phyloP scores from a whole-genome alignment of 768 basidiomycete genomes.

The Leucocoprinus leucothites region DNA sequence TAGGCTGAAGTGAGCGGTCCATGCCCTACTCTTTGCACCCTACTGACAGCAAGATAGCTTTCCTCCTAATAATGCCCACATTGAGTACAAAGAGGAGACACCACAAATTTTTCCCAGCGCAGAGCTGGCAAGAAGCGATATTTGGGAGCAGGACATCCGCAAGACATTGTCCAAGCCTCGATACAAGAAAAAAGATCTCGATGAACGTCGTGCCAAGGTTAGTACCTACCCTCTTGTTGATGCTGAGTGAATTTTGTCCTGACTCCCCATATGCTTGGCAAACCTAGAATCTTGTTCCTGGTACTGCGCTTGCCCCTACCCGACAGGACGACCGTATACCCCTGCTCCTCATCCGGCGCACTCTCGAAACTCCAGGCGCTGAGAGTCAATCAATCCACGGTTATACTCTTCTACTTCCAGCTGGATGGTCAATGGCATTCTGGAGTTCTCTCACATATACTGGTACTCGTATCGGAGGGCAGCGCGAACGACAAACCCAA shows the following conservation, averaged over 20 bases:
- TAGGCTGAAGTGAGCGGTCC: slow-evolving; percentile 62
- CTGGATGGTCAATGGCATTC: slow-evolving; percentile 91
- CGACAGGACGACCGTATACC: slow-evolving; percentile 84
- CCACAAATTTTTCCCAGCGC: slow-evolving; percentile 51
- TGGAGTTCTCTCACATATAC: slow-evolving; percentile 79
- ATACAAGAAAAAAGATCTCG: slow-evolving; percentile 83
- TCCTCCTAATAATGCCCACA: slow-evolving; percentile 74
- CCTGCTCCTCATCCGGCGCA: slow-evolving; percentile 77
- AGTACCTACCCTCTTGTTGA: slow-evolving; percentile 2
- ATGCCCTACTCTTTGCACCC: neutral
- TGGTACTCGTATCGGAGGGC: slow-evolving; percentile 81
- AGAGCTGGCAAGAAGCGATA: slow-evolving; percentile 56
- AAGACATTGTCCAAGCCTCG: slow-evolving; percentile 53
- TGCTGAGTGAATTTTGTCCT: neutral
- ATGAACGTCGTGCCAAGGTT: slow-evolving; percentile 77
- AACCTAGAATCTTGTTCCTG: slow-evolving; percentile 75
- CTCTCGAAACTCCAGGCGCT: slow-evolving; percentile 41
- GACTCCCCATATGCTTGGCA: neutral
- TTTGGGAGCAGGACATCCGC: slow-evolving; percentile 70
- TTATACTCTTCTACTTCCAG: slow-evolving; percentile 84
- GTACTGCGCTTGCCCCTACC: slow-evolving; percentile 61
- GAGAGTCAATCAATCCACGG: slow-evolving; percentile 61
- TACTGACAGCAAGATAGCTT: slow-evolving; percentile 47
- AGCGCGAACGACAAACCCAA: slow-evolving; percentile 79
- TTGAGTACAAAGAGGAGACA: slow-evolving; percentile 23